phyloP scores from a whole-genome alignment of 2,329 filamentous ascomycete species.

The Aspergillus sojae region DNA sequence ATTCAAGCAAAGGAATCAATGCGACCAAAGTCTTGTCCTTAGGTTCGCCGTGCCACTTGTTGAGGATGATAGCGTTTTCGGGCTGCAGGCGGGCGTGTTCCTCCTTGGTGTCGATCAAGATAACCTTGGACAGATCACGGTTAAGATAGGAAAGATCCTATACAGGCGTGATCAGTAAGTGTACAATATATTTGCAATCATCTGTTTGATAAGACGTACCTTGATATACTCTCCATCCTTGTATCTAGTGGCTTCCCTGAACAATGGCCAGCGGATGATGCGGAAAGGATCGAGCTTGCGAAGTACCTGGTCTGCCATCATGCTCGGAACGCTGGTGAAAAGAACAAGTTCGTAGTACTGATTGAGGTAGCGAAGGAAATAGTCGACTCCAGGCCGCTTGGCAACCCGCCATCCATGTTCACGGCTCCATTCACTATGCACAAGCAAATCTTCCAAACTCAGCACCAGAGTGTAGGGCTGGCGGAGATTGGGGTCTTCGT shows the following conservation, averaged over 20 bases:
- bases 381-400: slow-evolving; percentile 93
- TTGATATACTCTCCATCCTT: slow-evolving; percentile 96
- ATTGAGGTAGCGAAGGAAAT: slow-evolving; percentile 94
- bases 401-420: slow-evolving; percentile 95
- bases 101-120: slow-evolving; percentile 86
- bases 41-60: slow-evolving; percentile 84
- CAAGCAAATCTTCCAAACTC: slow-evolving; percentile 87
- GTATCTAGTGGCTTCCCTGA: slow-evolving; percentile 95
- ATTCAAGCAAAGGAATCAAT: slow-evolving; percentile 95
- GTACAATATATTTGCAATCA: neutral
- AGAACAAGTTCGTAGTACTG: slow-evolving; percentile 98
- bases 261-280: slow-evolving; percentile 93
- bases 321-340: slow-evolving; percentile 85
- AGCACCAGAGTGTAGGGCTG: slow-evolving; percentile 91
- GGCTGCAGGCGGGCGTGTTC: slow-evolving; percentile 84
- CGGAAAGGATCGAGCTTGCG: slow-evolving; percentile 94
- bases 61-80: slow-evolving; percentile 91
- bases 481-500: slow-evolving; percentile 71
- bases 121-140: slow-evolving; percentile 90
- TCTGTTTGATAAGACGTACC: slow-evolving; percentile 55
- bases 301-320: slow-evolving; percentile 82
- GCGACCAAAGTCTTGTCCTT: slow-evolving; percentile 84
- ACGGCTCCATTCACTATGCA: slow-evolving; percentile 92
- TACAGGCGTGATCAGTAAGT: neutral
- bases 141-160: slow-evolving; percentile 98